These are phyloP conservation scores for Gossypium armourianum DNA, from an alignment of 441 rosid genomes.

Conservation along the genomic window DNA sequence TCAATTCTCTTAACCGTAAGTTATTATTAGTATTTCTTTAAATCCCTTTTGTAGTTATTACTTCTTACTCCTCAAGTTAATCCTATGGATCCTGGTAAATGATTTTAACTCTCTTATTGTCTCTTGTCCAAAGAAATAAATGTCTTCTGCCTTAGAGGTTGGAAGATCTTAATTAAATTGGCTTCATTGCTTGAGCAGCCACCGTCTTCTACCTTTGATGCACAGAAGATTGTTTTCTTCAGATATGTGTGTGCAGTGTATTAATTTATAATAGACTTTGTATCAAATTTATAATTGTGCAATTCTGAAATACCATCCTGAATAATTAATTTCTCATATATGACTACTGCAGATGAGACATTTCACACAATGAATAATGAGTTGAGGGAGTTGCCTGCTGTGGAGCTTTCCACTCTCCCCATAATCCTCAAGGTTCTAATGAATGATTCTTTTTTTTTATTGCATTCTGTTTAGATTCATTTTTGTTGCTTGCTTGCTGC, in stretches of 20 bases:
- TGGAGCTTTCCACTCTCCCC: slow-evolving; percentile 90
- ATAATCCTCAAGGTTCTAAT: slow-evolving; percentile 69
- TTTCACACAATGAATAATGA: slow-evolving; percentile 71
- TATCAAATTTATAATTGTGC: neutral
- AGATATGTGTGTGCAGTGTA: slow-evolving; percentile 2
- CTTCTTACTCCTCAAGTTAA: neutral
- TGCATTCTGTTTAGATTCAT: slow-evolving; percentile 4
- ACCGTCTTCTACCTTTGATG: neutral
- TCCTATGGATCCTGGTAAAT: neutral
- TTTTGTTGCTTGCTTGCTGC: neutral
- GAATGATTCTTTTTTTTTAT: slow-evolving; percentile 7
- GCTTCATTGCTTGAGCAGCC: neutral
- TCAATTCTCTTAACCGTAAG: slow-evolving; percentile 76
- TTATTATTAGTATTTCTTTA: neutral
- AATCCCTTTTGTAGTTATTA: neutral
- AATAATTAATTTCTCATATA: neutral
- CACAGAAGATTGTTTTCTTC: slow-evolving; percentile 11
- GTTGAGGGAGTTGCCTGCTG: slow-evolving; percentile 83
- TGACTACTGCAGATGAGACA: slow-evolving; percentile 54
- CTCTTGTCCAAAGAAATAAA: slow-evolving; percentile 1
- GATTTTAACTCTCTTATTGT: neutral
- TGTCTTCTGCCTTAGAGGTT: slow-evolving; percentile 2
- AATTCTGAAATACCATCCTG: neutral
- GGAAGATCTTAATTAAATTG: slow-evolving; percentile 1
- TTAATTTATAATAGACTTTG: neutral